Conservation (phyloP, 2,329 filamentous ascomycete genomes). For the Phaeosphaeriaceae sp. region DNA sequence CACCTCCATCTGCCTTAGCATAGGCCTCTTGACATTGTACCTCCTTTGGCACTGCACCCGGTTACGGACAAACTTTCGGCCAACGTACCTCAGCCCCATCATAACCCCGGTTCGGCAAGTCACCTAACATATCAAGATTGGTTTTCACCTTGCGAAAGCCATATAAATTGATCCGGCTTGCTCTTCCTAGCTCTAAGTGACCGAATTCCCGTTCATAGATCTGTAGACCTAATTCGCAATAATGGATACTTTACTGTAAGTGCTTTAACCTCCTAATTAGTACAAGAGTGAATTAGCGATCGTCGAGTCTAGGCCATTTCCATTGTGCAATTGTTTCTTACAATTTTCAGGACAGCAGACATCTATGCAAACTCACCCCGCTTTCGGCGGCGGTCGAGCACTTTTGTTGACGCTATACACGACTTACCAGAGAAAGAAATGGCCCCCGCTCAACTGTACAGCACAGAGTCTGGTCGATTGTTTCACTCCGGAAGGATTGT, state of each 20-base stretch:
- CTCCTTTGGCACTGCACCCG: conserved; percentile 22
- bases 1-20: conserved; percentile 14
- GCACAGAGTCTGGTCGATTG: conserved; percentile 93
- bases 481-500: conserved; percentile 98
- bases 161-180: conserved; percentile 11
- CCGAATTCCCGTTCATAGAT: conserved; percentile 4
- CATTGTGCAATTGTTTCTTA: conserved; percentile 21
- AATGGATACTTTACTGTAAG: conserved; percentile 70
- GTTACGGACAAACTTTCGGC: conserved; percentile 30
- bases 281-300: conserved; percentile 11
- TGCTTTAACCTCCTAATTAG: conserved; percentile 35
- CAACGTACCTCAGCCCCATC: conserved; percentile 23
- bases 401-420: conserved; percentile 96
- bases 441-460: conserved; percentile 96
- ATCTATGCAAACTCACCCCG: conserved; percentile 88
- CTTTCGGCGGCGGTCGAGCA: conserved; percentile 91
- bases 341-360: conserved; percentile 74
- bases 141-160: neutral
- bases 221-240: conserved; percentile 16
- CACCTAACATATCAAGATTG: conserved; percentile 14
- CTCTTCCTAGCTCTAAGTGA: conserved; percentile 8
- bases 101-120: conserved; percentile 19
- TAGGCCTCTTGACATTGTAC: conserved; percentile 10
- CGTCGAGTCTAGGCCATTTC: conserved; percentile 4
- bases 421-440: conserved; percentile 86